Conservation (phyloP, 2,329 filamentous ascomycete genomes). For the Albifimbria verrucaria region DNA sequence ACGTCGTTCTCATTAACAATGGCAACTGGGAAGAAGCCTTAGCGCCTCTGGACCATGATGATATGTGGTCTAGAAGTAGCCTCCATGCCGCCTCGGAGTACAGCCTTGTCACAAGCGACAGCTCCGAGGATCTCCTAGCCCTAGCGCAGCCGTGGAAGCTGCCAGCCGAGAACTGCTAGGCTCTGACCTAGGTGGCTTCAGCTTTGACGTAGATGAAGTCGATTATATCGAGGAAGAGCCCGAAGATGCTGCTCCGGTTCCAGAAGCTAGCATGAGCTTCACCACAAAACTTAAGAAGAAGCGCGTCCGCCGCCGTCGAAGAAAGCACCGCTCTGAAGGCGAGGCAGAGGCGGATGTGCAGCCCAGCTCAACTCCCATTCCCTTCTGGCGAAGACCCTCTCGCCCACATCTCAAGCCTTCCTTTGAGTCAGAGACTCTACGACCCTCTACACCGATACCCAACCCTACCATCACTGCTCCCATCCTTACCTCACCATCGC, state of each 20-base stretch:
- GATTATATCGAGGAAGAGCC: slow-evolving; percentile 12
- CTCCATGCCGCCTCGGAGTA: slow-evolving; percentile 23
- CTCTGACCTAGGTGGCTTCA: slow-evolving; percentile 34
- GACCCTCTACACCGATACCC: slow-evolving; percentile 25
- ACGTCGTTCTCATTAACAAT: slow-evolving; percentile 62
- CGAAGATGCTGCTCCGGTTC: slow-evolving; percentile 1
- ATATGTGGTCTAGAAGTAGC: slow-evolving; percentile 33
- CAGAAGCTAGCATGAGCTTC: slow-evolving; percentile 30
- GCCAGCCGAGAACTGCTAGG: slow-evolving; percentile 46
- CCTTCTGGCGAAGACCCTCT: slow-evolving; percentile 19
- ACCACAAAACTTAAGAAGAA: slow-evolving; percentile 49
- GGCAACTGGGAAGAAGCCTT: slow-evolving; percentile 82
- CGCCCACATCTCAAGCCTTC: slow-evolving; percentile 19
- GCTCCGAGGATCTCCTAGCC: slow-evolving; percentile 38
- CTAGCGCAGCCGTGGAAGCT: slow-evolving; percentile 54
- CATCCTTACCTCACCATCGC: slow-evolving; percentile 44
- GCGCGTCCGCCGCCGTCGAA: slow-evolving; percentile 32
- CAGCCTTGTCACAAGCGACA: slow-evolving; percentile 30
- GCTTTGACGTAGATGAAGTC: slow-evolving; percentile 32
- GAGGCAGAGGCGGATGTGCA: slow-evolving; percentile 13
- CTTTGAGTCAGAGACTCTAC: slow-evolving; percentile 19
- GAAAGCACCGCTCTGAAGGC: slow-evolving; percentile 29
- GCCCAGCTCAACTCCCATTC: slow-evolving; percentile 13
- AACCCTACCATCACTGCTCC: slow-evolving; percentile 44
- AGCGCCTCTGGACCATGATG: slow-evolving; percentile 56